These are phyloP conservation scores for Trichoderma gamsii DNA, from an alignment of 495 filamentous ascomycete species.

Conservation along the genomic window DNA sequence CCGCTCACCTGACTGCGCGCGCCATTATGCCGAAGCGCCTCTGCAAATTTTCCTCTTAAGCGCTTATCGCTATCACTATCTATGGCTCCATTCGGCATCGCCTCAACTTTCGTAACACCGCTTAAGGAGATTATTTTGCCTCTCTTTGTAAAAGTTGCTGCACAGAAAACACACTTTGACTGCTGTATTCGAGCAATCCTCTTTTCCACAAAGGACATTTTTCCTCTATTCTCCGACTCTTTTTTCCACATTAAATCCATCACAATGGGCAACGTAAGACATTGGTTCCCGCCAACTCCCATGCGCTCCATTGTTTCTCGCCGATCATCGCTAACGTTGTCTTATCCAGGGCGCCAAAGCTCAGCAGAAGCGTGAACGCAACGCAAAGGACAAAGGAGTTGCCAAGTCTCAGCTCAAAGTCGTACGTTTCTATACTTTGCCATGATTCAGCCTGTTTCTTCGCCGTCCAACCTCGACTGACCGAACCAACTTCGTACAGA, in stretches of 20 bases:
- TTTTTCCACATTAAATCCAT: constrained; percentile 9
- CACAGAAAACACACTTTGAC: background rate
- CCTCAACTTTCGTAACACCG: background rate
- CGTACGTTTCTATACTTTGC: constrained; percentile 29
- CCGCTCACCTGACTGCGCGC: background rate
- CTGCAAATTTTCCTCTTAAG: constrained; percentile 1
- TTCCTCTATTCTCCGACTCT: background rate
- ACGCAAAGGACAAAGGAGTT: constrained; percentile 39
- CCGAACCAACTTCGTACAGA: constrained; percentile 27
- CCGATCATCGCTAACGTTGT: background rate
- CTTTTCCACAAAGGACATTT: background rate
- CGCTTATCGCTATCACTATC: background rate
- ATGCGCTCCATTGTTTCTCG: background rate
- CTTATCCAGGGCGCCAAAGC: constrained; percentile 49
- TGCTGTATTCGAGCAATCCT: background rate
- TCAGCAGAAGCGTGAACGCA: constrained; percentile 52
- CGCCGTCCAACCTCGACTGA: background rate
- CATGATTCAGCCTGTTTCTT: no score
- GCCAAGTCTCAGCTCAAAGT: constrained; percentile 52
- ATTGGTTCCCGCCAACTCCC: background rate
- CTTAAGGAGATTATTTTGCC: background rate
- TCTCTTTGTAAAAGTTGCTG: background rate
- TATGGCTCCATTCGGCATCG: constrained; percentile 16
- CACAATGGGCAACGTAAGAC: constrained; percentile 51
- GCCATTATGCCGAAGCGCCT: background rate